phyloP scores from a whole-genome alignment of 2,329 filamentous ascomycete species.

The Exophiala sp. region DNA sequence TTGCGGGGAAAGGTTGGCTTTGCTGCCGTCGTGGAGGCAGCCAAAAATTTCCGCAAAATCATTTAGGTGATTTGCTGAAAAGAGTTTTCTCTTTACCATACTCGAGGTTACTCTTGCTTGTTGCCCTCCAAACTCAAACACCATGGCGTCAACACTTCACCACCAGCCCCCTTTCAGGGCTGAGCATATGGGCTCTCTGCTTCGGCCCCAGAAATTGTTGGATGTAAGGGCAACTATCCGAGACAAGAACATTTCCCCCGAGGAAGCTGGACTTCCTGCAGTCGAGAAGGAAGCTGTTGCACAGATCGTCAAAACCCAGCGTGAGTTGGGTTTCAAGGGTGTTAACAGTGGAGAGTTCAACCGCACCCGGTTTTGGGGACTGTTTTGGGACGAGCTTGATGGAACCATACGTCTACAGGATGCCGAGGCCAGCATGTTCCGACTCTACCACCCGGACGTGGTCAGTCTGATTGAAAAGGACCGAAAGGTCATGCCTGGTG shows the following conservation, averaged over 20 bases:
- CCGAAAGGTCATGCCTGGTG: constrained; percentile 49
- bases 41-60: background rate
- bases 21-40: no score
- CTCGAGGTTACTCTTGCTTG: background rate
- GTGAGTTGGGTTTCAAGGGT: constrained; percentile 59
- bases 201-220: constrained; percentile 62
- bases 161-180: constrained; percentile 61
- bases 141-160: constrained; percentile 18
- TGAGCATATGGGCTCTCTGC: constrained; percentile 69
- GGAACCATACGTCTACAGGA: constrained; percentile 54
- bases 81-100: background rate
- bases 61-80: background rate
- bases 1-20: background rate
- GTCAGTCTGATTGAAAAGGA: constrained; percentile 59
- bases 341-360: constrained; percentile 58
- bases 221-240: constrained; percentile 53
- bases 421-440: constrained; percentile 51
- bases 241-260: constrained; percentile 13
- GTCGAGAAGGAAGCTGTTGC: constrained; percentile 65
- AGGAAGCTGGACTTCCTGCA: constrained; percentile 53
- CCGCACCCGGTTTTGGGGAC: constrained; percentile 48
- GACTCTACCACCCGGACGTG: constrained; percentile 59
- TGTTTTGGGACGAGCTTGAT: constrained; percentile 53
- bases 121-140: background rate
- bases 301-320: constrained; percentile 63